Percentiles rank a stretch among this genome's conserved stretches.
These are phyloP conservation scores for Pichia inconspicua DNA, from an alignment of 1,139 yeast genomes.

Conservation along the genomic window DNA sequence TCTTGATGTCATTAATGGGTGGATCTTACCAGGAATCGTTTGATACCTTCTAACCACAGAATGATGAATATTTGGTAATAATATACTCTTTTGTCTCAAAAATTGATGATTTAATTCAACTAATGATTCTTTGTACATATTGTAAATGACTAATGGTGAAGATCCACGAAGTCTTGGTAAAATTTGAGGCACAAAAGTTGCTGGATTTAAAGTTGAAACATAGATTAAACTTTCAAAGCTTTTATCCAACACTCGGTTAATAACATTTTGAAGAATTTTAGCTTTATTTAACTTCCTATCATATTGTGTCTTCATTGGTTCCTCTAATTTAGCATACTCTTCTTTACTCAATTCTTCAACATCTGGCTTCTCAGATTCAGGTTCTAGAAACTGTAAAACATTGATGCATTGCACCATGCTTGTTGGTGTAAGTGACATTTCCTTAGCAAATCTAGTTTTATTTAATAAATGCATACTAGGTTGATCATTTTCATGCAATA, in stretches of 20 bases:
- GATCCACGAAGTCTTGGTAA: slow-evolving; percentile 75
- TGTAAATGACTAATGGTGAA: slow-evolving; percentile 75
- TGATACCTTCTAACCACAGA: slow-evolving; percentile 82
- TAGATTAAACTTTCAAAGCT: slow-evolving; percentile 73
- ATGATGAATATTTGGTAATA: slow-evolving; percentile 81
- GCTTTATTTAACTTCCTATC: slow-evolving; percentile 57
- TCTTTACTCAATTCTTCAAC: slow-evolving; percentile 45
- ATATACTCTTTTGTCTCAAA: slow-evolving; percentile 55
- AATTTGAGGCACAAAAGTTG: slow-evolving; percentile 54
- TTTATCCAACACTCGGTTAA: slow-evolving; percentile 42
- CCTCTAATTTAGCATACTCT: slow-evolving; percentile 48
- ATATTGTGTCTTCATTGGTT: slow-evolving; percentile 59
- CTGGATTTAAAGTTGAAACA: slow-evolving; percentile 65
- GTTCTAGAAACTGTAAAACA: slow-evolving; percentile 75
- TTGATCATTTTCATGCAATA: slow-evolving; percentile 89
- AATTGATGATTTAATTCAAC: slow-evolving; percentile 66
- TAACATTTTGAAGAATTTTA: slow-evolving; percentile 43
- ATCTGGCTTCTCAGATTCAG: slow-evolving; percentile 49
- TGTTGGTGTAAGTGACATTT: slow-evolving; percentile 39
- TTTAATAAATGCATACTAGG: slow-evolving; percentile 68
- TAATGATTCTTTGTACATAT: slow-evolving; percentile 71
- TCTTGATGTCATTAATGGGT: slow-evolving; percentile 89
- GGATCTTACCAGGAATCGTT: slow-evolving; percentile 88
- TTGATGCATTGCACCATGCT: slow-evolving; percentile 62
- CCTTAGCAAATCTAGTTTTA: slow-evolving; percentile 55